Evolutionary conservation across 2,329 filamentous ascomycete genomes (phyloP).

Genomic region (Hypoxylon sp.): DNA sequence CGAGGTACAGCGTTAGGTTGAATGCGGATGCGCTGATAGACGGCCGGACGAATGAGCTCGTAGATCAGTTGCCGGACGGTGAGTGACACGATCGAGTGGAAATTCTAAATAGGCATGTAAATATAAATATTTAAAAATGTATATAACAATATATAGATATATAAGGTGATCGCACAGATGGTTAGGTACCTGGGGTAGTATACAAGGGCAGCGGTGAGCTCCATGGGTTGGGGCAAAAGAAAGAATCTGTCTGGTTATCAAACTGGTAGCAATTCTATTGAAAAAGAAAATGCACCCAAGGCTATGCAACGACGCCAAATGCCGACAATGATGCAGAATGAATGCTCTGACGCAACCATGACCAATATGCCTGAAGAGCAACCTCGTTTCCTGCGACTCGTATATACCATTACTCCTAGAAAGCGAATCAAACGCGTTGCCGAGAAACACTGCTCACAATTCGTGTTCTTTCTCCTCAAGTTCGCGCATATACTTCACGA

Average conservation of each 20-base stretch:
- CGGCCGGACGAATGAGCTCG: conserved; percentile 48
- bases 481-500: conserved; percentile 93
- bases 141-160: neutral
- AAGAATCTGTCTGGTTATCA: neutral
- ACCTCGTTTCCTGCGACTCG: neutral
- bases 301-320: conserved; percentile 32
- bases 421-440: neutral
- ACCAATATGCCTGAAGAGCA: conserved; percentile 16
- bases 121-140: neutral
- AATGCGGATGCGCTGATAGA: conserved; percentile 56
- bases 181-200: no score
- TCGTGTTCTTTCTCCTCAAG: conserved; percentile 68
- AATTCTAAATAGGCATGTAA: neutral
- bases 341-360: conserved; percentile 10
- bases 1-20: conserved; percentile 57
- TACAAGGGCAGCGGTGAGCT: neutral
- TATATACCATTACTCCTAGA: conserved; percentile 18
- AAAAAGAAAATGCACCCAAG: conserved; percentile 6
- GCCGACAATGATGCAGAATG: conserved; percentile 26
- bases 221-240: neutral
- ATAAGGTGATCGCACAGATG: neutral
- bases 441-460: conserved; percentile 28
- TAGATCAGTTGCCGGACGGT: conserved; percentile 50
- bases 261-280: conserved; percentile 6
- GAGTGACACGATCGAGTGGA: neutral